Percentiles rank a stretch among this genome's conserved stretches.
Evolutionary conservation across 2,329 filamentous ascomycete genomes (phyloP).

Genomic region (Laburnicola sp.): DNA sequence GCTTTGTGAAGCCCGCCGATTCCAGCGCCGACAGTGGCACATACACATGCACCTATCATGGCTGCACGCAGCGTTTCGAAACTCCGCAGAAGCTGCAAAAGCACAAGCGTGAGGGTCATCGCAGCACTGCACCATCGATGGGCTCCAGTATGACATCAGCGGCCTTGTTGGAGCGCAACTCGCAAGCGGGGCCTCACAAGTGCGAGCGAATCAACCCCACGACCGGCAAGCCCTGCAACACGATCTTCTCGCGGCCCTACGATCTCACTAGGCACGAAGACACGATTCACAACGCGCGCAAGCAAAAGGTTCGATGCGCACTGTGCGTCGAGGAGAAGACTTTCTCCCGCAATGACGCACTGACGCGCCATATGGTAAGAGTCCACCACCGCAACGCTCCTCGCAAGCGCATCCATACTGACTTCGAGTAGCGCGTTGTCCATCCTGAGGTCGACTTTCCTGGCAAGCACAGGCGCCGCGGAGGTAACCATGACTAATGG

Average conservation of each 20-base stretch:
- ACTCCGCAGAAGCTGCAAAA: constrained; percentile 85
- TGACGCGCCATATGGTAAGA: constrained; percentile 79
- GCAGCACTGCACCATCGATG: constrained; percentile 46
- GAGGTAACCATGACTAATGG: constrained; percentile 41
- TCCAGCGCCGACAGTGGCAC: constrained; percentile 79
- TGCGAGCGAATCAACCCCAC: constrained; percentile 93
- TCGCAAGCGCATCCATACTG: constrained; percentile 24
- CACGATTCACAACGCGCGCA: constrained; percentile 92
- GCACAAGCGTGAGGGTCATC: constrained; percentile 92
- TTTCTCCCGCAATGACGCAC: constrained; percentile 90
- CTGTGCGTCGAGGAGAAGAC: constrained; percentile 96
- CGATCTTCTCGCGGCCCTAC: constrained; percentile 92
- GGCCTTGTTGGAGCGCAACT: constrained; percentile 67
- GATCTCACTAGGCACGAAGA: constrained; percentile 96
- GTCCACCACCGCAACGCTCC: constrained; percentile 19
- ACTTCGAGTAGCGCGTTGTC: constrained; percentile 65
- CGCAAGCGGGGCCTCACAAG: constrained; percentile 88
- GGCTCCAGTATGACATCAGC: constrained; percentile 55
- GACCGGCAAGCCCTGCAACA: constrained; percentile 92
- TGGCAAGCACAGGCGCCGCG: constrained; percentile 60
- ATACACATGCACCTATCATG: constrained; percentile 95
- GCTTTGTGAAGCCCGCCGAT: constrained; percentile 59
- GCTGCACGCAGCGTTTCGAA: constrained; percentile 85
- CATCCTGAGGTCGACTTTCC: constrained; percentile 85
- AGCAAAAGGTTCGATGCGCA: constrained; percentile 91